Evolutionary conservation across 345 rosid species (phyloP).

Genomic region (Eucalyptus lansdowneana): DNA sequence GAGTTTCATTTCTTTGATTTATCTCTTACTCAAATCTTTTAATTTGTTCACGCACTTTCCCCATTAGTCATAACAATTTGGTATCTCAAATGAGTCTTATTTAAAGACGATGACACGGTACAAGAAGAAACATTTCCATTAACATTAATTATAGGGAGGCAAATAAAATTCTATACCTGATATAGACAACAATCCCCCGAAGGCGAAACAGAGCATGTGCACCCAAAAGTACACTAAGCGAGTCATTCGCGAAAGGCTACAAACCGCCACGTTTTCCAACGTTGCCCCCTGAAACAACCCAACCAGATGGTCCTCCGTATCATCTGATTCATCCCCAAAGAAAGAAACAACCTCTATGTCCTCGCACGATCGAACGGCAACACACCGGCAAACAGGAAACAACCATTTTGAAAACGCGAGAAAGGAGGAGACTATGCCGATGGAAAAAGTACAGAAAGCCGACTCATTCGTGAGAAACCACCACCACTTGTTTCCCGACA

Average conservation of each 20-base stretch:
- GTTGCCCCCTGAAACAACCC: background rate
- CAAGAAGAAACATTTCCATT: background rate
- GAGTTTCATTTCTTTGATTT: background rate
- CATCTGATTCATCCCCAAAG: background rate
- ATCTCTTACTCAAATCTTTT: background rate
- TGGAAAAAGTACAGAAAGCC: background rate
- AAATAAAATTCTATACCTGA: background rate
- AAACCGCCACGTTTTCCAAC: background rate
- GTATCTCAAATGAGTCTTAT: background rate
- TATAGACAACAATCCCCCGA: background rate
- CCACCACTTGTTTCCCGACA: constrained; percentile 20
- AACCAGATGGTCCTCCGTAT: background rate
- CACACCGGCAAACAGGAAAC: background rate
- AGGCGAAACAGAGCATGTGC: background rate
- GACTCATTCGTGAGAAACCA: constrained; percentile 8
- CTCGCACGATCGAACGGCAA: background rate
- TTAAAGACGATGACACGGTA: background rate
- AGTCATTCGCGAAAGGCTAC: background rate
- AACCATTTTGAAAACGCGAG: background rate
- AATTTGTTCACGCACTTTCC: background rate
- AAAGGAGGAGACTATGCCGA: background rate
- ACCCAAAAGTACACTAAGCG: background rate
- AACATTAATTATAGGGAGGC: background rate
- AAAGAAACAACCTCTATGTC: background rate
- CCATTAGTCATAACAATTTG: background rate